Percentiles rank a stretch among this genome's conserved stretches.
These are phyloP conservation scores for Aegle marmelos DNA, from an alignment of 345 rosid genomes.

Conservation along the genomic window DNA sequence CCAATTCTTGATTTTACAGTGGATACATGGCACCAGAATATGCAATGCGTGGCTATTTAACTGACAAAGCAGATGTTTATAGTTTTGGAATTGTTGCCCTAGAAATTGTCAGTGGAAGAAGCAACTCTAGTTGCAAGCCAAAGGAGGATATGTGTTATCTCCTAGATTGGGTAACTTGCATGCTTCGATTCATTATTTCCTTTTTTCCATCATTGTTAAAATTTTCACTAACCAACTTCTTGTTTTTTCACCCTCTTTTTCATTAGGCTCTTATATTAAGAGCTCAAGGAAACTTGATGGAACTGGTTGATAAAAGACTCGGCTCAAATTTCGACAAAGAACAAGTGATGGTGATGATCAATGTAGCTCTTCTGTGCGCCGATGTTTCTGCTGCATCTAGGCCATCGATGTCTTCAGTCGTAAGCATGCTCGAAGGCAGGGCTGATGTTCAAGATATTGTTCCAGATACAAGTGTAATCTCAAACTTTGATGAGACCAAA, in stretches of 20 bases:
- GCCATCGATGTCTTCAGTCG: constrained; percentile 57
- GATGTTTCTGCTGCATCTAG: constrained; percentile 33
- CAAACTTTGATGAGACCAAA: constrained; percentile 1
- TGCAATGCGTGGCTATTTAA: constrained; percentile 34
- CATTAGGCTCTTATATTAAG: constrained; percentile 36
- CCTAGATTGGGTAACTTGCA: constrained; percentile 30
- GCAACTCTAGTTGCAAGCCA: constrained; percentile 14
- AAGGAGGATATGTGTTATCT: constrained; percentile 14
- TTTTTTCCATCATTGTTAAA: background rate
- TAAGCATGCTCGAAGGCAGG: constrained; percentile 57
- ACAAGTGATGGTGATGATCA: constrained; percentile 43
- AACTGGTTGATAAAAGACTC: constrained; percentile 43
- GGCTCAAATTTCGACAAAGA: constrained; percentile 39
- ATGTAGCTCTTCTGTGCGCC: constrained; percentile 46
- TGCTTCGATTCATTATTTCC: no score
- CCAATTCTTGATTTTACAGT: constrained; percentile 13
- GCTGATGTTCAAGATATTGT: constrained; percentile 19
- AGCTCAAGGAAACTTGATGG: constrained; percentile 34
- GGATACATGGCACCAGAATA: constrained; percentile 47
- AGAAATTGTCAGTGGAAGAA: constrained; percentile 32
- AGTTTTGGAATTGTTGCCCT: constrained; percentile 39
- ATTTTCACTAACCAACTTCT: background rate
- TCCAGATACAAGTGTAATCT: background rate
- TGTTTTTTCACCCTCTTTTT: background rate
- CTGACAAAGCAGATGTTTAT: constrained; percentile 35